Evolutionary conservation across 2,329 filamentous ascomycete genomes (phyloP), one percentile per base, ranked within the genome.

Genomic region (Laburnicola sp.): DNA sequence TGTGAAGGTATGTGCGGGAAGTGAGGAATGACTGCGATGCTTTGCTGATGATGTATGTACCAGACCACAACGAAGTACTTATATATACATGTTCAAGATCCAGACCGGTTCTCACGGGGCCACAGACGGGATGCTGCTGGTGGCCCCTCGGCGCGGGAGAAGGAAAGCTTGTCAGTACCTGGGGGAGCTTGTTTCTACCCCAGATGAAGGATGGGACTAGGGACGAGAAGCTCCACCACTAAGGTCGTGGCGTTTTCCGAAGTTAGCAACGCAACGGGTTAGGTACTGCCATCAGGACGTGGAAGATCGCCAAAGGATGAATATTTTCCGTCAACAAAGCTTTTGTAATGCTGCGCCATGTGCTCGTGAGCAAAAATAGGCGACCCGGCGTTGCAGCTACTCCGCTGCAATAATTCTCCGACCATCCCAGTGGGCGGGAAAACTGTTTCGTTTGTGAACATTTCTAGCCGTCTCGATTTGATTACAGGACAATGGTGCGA

Each of bases 101-200:
- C 26, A 21, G 9, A 37, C 22, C 36, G 41, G 37, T 37, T 45
- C n/a, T 16, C 26, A 10, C 47, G 39, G 43, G 23, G 11, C 1
- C 30, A 21, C 30, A 34, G 39, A 35, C 45, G 25, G 25, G 39
- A 21, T 16, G 38, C 21, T n/a, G 11, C 9, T 23, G 27, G 22
- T 40, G 16, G 45, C 8, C 22, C 31, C n/a, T 6, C 16, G 35
- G 37, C 28, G 8, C 47, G 28, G 50, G 45, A 50, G 40, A 37
- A 47, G 45, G 41, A 55, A 64, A 59, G 63, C 62, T 68, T 66
- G 61, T 60, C 54, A 9, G 48, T 56, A 7, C 61, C 65, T 49
- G 61, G 65, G 61, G 52, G 60, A 50, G 61, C 63, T 68, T 65
- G 61, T 56, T 50, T 54, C 26, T 30, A 55, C 51, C 28, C 43